phyloP scores from a whole-genome alignment of 805 yeast species.

The Yamadazyma paraphyllophila region DNA sequence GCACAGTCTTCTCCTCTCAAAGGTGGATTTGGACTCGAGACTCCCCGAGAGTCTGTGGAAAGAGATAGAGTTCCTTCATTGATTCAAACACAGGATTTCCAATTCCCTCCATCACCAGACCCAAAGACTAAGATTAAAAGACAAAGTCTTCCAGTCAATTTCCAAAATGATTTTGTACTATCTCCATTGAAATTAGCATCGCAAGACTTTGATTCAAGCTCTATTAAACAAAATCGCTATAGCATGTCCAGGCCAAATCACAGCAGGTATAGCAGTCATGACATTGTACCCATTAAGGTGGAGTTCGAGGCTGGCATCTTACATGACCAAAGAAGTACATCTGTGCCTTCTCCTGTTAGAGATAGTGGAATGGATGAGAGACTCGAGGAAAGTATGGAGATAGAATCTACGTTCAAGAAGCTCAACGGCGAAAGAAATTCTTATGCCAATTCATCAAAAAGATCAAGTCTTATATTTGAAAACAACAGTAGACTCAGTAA shows the following conservation, averaged over 20 bases:
- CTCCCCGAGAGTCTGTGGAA: conserved; percentile 9
- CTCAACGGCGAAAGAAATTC: conserved; percentile 9
- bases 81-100: conserved; percentile 14
- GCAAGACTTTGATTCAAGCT: conserved; percentile 10
- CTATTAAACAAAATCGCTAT: conserved; percentile 20
- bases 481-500: conserved; percentile 5
- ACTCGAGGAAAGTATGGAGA: conserved; percentile 6
- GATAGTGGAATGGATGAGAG: conserved; percentile 3
- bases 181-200: conserved; percentile 41
- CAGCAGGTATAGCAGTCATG: conserved; percentile 42
- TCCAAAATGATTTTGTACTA: conserved; percentile 36
- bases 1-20: conserved; percentile 23
- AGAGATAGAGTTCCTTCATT: conserved; percentile 15
- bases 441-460: conserved; percentile 3
- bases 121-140: conserved; percentile 25
- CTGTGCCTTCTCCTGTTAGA: conserved; percentile 15
- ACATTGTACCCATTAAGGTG: conserved; percentile 41
- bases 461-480: conserved; percentile 11
- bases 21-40: conserved; percentile 12
- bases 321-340: conserved; percentile 21
- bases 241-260: conserved; percentile 33
- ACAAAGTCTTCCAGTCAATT: conserved; percentile 34
- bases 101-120: conserved; percentile 35
- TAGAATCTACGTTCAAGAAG: conserved; percentile 11
- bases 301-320: conserved; percentile 33